These are phyloP conservation scores for Wakefieldia striispora DNA, from an alignment of 768 basidiomycete genomes.

Conservation along the genomic window DNA sequence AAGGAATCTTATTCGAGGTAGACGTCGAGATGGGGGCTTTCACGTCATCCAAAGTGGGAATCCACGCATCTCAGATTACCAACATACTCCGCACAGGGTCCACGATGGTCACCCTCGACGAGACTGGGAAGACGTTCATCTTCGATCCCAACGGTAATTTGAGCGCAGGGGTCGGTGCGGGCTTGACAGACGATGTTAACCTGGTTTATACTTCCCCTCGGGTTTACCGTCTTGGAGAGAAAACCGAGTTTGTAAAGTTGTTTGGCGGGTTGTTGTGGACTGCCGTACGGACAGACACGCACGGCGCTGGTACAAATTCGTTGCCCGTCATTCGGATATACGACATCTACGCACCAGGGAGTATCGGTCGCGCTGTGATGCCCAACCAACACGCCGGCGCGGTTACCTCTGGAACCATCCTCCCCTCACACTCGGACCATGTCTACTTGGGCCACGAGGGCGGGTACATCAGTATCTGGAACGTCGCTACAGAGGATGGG, in stretches of 20 bases:
- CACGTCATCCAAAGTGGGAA: constrained; percentile 53
- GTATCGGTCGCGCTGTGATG: constrained; percentile 49
- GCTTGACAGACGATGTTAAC: constrained; percentile 40
- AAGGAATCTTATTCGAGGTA: constrained; percentile 82
- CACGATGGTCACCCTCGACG: constrained; percentile 81
- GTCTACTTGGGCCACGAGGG: constrained; percentile 93
- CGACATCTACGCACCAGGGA: constrained; percentile 65
- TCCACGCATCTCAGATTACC: constrained; percentile 65
- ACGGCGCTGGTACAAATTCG: constrained; percentile 40
- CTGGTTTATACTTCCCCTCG: constrained; percentile 51
- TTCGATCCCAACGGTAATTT: constrained; percentile 49
- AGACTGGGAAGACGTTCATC: constrained; percentile 76
- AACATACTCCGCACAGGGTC: constrained; percentile 71
- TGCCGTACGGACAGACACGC: constrained; percentile 47
- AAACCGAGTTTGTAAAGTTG: too few relatives aligned
- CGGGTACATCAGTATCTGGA: constrained; percentile 86
- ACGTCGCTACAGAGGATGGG: constrained; percentile 48
- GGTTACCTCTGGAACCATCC: constrained; percentile 75
- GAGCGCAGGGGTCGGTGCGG: constrained; percentile 14
- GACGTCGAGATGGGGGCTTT: constrained; percentile 64
- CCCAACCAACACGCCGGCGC: constrained; percentile 76
- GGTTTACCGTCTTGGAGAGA: constrained; percentile 31
- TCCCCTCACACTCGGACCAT: constrained; percentile 62
- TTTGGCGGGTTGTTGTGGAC: too few relatives aligned
- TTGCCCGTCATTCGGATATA: constrained; percentile 80